phyloP scores from a whole-genome alignment of 805 yeast genomes.

The Middelhovenomyces tepae region DNA sequence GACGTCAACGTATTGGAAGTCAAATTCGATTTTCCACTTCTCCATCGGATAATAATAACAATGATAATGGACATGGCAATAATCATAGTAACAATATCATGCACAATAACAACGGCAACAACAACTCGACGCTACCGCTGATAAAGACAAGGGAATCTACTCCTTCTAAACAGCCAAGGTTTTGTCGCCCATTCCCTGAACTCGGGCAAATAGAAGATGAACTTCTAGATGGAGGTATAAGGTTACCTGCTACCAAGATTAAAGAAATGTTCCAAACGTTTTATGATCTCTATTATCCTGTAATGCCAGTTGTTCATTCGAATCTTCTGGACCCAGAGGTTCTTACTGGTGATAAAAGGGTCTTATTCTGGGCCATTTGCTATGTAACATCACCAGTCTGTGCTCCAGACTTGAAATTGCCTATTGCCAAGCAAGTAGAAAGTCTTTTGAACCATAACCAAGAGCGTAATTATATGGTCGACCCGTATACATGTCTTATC shows the following conservation, averaged over 20 bases:
- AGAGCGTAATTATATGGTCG: slow-evolving; percentile 2
- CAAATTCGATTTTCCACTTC: too few species aligned
- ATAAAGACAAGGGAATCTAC: too few species aligned
- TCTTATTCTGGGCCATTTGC: slow-evolving; percentile 11
- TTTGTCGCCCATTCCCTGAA: too few species aligned
- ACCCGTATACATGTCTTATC: slow-evolving; percentile 1
- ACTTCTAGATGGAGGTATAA: slow-evolving; percentile 5
- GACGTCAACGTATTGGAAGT: slow-evolving; percentile 80
- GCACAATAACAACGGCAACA: too few species aligned
- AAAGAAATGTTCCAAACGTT: slow-evolving; percentile 6
- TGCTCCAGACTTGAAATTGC: slow-evolving; percentile 3
- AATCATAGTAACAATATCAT: too few species aligned
- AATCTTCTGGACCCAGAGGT: slow-evolving; percentile 7
- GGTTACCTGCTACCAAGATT: slow-evolving; percentile 4
- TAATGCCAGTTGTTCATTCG: slow-evolving; percentile 7
- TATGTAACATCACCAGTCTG: slow-evolving; percentile 4
- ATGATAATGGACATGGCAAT: too few species aligned
- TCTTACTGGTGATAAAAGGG: slow-evolving; percentile 2
- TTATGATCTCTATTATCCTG: slow-evolving; percentile 1
- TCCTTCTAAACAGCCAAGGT: too few species aligned
- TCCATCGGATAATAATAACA: too few species aligned
- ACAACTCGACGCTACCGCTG: too few species aligned
- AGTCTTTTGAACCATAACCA: slow-evolving; percentile 3
- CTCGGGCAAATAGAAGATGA: too few species aligned
- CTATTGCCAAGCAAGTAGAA: slow-evolving; percentile 3